A percentile compares a stretch with the other conserved stretches of the same genome.
Evolutionary conservation across 2,329 filamentous ascomycete genomes (phyloP).

Genomic region (Fusarium annulatum): DNA sequence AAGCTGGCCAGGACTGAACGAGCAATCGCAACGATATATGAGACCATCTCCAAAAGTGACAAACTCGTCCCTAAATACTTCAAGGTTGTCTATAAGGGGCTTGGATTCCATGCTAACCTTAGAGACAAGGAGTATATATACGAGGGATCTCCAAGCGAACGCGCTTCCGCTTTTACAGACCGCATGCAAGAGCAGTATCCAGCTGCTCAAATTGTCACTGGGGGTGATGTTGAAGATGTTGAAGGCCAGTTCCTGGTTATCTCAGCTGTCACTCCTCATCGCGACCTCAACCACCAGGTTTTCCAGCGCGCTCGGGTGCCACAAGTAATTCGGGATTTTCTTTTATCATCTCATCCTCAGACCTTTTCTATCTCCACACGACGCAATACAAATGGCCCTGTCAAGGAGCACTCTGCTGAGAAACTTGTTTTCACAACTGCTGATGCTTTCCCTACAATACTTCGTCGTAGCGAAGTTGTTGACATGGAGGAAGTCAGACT

Average conservation of each 20-base stretch:
- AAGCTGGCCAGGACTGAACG: conserved; percentile 91
- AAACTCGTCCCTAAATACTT: conserved; percentile 86
- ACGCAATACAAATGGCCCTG: conserved; percentile 74
- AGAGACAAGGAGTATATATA: conserved; percentile 94
- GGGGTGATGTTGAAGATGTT: conserved; percentile 77
- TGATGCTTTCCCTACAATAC: conserved; percentile 90
- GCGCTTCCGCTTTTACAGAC: conserved; percentile 84
- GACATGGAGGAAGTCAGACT: conserved; percentile 73
- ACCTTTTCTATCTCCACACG: conserved; percentile 81
- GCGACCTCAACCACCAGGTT: conserved; percentile 83
- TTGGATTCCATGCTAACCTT: conserved; percentile 84
- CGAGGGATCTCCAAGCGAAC: conserved; percentile 81
- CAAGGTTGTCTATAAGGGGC: conserved; percentile 87
- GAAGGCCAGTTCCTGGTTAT: conserved; percentile 93
- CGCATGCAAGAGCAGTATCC: conserved; percentile 93
- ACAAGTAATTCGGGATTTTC: conserved; percentile 85
- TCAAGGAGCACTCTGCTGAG: conserved; percentile 80
- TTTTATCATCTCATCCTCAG: conserved; percentile 81
- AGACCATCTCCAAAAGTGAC: conserved; percentile 85
- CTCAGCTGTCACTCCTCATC: conserved; percentile 82
- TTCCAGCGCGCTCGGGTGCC: conserved; percentile 90
- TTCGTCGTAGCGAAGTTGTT: conserved; percentile 87
- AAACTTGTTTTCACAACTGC: conserved; percentile 87
- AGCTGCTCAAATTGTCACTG: conserved; percentile 80
- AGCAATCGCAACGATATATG: conserved; percentile 92